Base-by-base conservation (phyloP, 495 filamentous ascomycete species). In the Penicillium canariense region DNA sequence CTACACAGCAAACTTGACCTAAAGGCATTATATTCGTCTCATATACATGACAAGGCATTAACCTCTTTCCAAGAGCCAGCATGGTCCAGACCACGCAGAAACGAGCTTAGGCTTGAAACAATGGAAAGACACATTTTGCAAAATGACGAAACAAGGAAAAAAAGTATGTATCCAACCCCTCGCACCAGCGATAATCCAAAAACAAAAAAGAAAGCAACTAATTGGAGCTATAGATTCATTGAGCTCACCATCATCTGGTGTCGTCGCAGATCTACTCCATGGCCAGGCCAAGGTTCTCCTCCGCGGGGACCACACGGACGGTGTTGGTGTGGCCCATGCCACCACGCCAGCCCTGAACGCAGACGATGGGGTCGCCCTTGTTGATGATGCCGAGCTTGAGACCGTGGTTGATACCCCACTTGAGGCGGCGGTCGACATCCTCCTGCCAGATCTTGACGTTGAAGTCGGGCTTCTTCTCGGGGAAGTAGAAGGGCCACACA, bases 311-410 rank as follows among this genome's bases (percentile, higher is more conserved):
- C 52, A 90, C 77, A 66, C 84, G 86, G 51, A 88, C 87, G 54
- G 94, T 97, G 79, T 97, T 98, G 59, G 94, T 98, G 80, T 98
- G 92, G 58, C 94, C 94, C 86, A 91, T 89, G 50, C 94, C 95
- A 62, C 94, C 94, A 68, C 90, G 84, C 94, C 94, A 98, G 70
- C 95, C 94, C 74, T 98, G 94, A 22, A 98, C 92, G 64, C 95
- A 96, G 56, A 97, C 85, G 32, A 97, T 88, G 57, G 83, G 84
- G 67, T 95, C 91, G 52, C 86, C 91, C 71, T 88, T 83, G 65
- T 78, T 81, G 62, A 98, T 79, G 52, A 97, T 82, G 51, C 88
- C 87, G 52, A 98, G 84, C 67, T 85, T 83, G 60, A 95, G 85
- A 59, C 90, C 94, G 65, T 89, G 82, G 64, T 72, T 69, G 68